Evolutionary conservation across 2,329 filamentous ascomycete genomes (phyloP).

Genomic region (Fusarium gaditjirri): DNA sequence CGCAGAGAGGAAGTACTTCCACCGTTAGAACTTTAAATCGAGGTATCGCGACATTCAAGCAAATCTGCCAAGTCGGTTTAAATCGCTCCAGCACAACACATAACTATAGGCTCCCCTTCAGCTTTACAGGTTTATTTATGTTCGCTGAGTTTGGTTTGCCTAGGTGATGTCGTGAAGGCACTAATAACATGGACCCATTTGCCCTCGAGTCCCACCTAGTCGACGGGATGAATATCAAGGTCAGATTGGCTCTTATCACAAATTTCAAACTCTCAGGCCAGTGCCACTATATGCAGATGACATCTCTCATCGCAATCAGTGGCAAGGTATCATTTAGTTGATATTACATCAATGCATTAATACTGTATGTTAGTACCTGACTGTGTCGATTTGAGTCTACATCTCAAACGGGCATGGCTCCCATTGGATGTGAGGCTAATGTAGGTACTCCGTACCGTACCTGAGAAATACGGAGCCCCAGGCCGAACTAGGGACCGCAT

Average conservation of each 20-base stretch:
- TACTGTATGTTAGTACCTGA: background rate
- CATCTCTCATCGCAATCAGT: background rate
- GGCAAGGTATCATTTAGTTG: background rate
- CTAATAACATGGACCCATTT: background rate
- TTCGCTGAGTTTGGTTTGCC: conserved; percentile 23
- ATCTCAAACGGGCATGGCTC: conserved; percentile 21
- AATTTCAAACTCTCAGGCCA: conserved; percentile 10
- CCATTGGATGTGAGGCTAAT: conserved; percentile 23
- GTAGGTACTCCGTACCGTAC: conserved; percentile 4
- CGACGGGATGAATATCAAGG: background rate
- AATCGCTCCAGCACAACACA: background rate
- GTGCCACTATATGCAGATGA: background rate
- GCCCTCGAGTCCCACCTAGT: conserved; percentile 1
- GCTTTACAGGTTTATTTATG: background rate
- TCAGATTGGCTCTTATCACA: conserved; percentile 5
- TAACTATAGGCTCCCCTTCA: background rate
- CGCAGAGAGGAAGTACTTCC: background rate
- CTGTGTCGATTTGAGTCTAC: conserved; percentile 6
- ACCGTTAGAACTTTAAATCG: background rate
- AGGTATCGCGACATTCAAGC: background rate
- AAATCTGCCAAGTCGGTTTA: background rate
- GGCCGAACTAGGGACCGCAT: conserved; percentile 18
- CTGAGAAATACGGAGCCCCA: conserved; percentile 27
- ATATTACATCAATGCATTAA: background rate
- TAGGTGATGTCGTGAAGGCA: conserved; percentile 7